These are phyloP conservation scores for Picochlorum sp. DNA, from an alignment of 139 green algal species.

Conservation along the genomic window DNA sequence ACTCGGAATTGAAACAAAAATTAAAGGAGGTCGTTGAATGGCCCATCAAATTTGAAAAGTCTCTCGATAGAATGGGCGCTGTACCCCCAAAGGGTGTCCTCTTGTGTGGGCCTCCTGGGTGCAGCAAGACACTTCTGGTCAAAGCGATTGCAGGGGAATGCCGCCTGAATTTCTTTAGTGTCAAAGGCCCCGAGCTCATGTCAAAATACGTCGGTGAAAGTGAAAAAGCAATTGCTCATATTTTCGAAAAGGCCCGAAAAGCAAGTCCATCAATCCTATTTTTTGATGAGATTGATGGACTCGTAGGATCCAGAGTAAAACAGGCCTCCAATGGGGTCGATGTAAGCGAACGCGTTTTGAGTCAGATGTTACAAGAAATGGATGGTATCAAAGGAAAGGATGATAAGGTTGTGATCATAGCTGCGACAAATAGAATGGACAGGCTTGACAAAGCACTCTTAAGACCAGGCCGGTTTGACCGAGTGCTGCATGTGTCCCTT, in stretches of 20 bases:
- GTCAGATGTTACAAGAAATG: slow-evolving; percentile 46
- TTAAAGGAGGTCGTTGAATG: slow-evolving; percentile 58
- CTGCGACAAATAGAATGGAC: slow-evolving; percentile 38
- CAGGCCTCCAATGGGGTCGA: slow-evolving; percentile 41
- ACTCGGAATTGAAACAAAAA: slow-evolving; percentile 24
- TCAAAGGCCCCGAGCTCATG: slow-evolving; percentile 59
- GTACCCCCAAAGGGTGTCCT: slow-evolving; percentile 69
- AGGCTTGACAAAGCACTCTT: slow-evolving; percentile 36
- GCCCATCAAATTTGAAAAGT: slow-evolving; percentile 32
- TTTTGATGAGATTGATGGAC: slow-evolving; percentile 52
- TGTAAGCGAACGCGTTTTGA: slow-evolving; percentile 43
- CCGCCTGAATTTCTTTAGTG: background rate
- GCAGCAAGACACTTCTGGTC: slow-evolving; percentile 79
- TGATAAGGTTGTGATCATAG: slow-evolving; percentile 33
- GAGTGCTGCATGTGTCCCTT: slow-evolving; percentile 41
- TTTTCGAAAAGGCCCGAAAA: slow-evolving; percentile 51
- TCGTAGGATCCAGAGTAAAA: slow-evolving; percentile 22
- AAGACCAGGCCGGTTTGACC: slow-evolving; percentile 50
- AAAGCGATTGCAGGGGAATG: slow-evolving; percentile 63
- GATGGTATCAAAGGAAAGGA: slow-evolving; percentile 25
- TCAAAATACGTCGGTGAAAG: slow-evolving; percentile 49
- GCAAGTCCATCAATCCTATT: slow-evolving; percentile 75
- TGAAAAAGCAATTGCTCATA: slow-evolving; percentile 4
- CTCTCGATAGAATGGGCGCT: slow-evolving; percentile 39
- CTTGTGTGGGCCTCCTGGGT: slow-evolving; percentile 75